These are phyloP conservation scores for Nannochloropsis gaditana DNA, from an alignment of 108 stramenopile species.

Conservation along the genomic window DNA sequence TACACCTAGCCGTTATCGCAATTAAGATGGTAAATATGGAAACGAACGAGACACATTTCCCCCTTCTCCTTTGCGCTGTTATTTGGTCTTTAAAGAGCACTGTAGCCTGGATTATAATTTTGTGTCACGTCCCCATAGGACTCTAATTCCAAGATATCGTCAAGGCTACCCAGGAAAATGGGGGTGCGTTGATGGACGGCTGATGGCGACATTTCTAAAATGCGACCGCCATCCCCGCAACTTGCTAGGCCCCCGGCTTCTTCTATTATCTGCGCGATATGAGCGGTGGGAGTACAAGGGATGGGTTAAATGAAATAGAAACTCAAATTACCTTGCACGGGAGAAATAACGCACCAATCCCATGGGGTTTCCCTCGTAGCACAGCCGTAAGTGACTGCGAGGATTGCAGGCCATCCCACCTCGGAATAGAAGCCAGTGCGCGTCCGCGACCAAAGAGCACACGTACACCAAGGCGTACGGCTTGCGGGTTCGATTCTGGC, in stretches of 20 bases:
- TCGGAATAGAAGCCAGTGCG: conserved; percentile 33
- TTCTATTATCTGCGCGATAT: not conserved
- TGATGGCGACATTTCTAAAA: conserved; percentile 7
- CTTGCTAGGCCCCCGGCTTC: conserved; percentile 8
- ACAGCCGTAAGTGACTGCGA: conserved; percentile 38
- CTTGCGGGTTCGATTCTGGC: conserved; percentile 18
- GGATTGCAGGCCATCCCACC: conserved; percentile 44
- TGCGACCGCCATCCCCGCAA: not conserved
- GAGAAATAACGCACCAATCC: conserved; percentile 29
- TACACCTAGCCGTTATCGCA: too few relatives aligned
- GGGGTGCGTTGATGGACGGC: conserved; percentile 42
- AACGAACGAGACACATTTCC: not conserved
- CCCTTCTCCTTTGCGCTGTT: not conserved
- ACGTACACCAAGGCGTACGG: conserved; percentile 38
- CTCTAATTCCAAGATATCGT: conserved; percentile 39
- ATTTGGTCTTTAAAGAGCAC: not conserved
- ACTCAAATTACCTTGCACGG: not conserved
- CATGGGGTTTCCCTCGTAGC: conserved; percentile 48
- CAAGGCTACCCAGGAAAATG: conserved; percentile 35
- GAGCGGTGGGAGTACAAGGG: not conserved
- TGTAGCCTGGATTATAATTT: conserved; percentile 11
- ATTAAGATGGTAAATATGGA: too few relatives aligned
- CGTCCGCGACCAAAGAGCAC: conserved; percentile 40
- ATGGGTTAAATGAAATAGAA: not conserved
- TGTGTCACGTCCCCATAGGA: conserved; percentile 44